A percentile compares a stretch with the other conserved stretches of the same genome.
phyloP scores from a whole-genome alignment of 2,329 filamentous ascomycete genomes.

The Graphium sp. region DNA sequence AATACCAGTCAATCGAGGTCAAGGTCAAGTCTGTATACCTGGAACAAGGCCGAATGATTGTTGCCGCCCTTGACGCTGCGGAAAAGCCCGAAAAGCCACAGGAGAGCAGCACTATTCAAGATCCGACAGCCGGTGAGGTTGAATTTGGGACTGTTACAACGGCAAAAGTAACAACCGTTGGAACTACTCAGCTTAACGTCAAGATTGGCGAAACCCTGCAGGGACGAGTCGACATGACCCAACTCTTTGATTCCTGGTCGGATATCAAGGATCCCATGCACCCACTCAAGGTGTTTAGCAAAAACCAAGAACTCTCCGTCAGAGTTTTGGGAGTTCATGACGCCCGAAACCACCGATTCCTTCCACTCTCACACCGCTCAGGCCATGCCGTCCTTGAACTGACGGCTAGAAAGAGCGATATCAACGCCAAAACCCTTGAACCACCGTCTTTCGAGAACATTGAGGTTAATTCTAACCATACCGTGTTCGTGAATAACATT shows the following conservation, averaged over 20 bases:
- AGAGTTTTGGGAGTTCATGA: slow-evolving; percentile 79
- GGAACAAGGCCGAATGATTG: slow-evolving; percentile 50
- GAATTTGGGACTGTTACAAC: slow-evolving; percentile 56
- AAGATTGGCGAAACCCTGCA: slow-evolving; percentile 56
- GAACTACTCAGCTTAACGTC: slow-evolving; percentile 85
- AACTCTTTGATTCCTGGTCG: slow-evolving; percentile 77
- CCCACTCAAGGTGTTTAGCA: slow-evolving; percentile 59
- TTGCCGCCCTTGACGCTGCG: slow-evolving; percentile 25
- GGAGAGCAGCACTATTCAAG: slow-evolving; percentile 16
- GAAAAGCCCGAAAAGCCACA: slow-evolving; percentile 19
- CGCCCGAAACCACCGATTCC: slow-evolving; percentile 74
- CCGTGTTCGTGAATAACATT: slow-evolving; percentile 87
- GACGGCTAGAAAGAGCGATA: slow-evolving; percentile 58
- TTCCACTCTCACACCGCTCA: slow-evolving; percentile 76
- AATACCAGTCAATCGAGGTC: slow-evolving; percentile 57
- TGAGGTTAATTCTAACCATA: slow-evolving; percentile 50
- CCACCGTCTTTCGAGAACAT: slow-evolving; percentile 58
- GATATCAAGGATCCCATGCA: slow-evolving; percentile 70
- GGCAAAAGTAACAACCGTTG: slow-evolving; percentile 67
- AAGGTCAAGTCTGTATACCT: slow-evolving; percentile 58
- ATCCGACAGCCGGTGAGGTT: slow-evolving; percentile 58
- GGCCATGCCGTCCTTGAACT: slow-evolving; percentile 76
- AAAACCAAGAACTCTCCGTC: slow-evolving; percentile 54
- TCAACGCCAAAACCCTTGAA: slow-evolving; percentile 24
- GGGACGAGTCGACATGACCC: slow-evolving; percentile 84